Base-by-base conservation (phyloP, 345 rosid genomes). In the Pistacia vera region DNA sequence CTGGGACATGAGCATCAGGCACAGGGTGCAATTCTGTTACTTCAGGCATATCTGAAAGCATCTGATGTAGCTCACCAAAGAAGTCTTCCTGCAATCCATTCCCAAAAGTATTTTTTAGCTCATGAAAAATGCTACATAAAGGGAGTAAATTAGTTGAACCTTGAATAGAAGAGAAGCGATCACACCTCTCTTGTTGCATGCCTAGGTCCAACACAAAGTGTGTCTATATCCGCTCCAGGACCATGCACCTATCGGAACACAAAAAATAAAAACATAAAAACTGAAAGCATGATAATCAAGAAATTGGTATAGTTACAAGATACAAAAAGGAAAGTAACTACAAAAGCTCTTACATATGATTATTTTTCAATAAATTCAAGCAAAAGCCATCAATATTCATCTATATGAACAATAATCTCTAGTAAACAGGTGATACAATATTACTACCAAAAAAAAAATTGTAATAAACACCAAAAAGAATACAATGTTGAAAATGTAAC, bases 171-270 rank as follows among this genome's bases (percentile, higher is more conserved):
- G 79, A 84, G 83, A 84, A 76, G 70, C 77, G 77, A 81, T 80
- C 90, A 77, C 83, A 93, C 99, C 83, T 96, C 98, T 88, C 99
- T 81, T 52, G 97, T 86, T 66, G 98, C 99, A 79, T 93, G 89
- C 76, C 93, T 89, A 56, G 99, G 99, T 76, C 98, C 99, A 72
- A 93, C 98, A 56, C 97, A 96, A 54, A 96, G 92, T 1, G 97
- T 96, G 85, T 96, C 98, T 74, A 96, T 89, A 87, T 96, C 99
- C 18, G 98, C 98, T 60, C 99, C 99, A 75, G 98, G 99, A 72
- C 99, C 93, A 81, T 96, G 97, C 81, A 96, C 99, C 99, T 96
- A 79, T 63, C 68, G 79, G 46, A 70, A 58, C 12, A 30, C 11
- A 68, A 68, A 68, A 30, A 68, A 25, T 5, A 52, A 10, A 58